Conservation (phyloP, 805 yeast species). For the Allodekkera sacchari region DNA sequence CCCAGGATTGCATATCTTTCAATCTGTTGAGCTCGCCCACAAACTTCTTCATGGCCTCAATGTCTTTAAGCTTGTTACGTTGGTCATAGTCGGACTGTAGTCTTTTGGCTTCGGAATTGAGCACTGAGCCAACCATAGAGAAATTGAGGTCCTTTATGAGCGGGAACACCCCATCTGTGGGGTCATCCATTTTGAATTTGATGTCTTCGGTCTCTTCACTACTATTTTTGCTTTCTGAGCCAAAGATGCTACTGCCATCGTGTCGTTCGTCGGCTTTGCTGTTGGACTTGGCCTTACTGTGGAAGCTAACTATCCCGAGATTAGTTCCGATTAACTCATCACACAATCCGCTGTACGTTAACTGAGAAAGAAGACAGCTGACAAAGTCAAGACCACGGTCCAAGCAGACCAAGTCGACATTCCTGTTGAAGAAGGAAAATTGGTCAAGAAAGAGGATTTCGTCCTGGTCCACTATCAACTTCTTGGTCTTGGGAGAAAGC, state of each 20-base stretch:
- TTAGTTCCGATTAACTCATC: constrained; percentile 60
- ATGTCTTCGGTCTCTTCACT: neutral
- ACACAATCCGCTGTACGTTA: constrained; percentile 75
- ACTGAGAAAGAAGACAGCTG: constrained; percentile 64
- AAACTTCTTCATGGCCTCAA: constrained; percentile 59
- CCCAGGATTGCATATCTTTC: constrained; percentile 57
- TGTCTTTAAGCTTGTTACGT: constrained; percentile 46
- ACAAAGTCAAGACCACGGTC: constrained; percentile 73
- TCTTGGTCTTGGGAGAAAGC: constrained; percentile 27
- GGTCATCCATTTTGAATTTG: constrained; percentile 20
- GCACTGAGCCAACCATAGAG: constrained; percentile 64
- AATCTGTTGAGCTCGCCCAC: constrained; percentile 63
- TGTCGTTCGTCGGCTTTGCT: constrained; percentile 11
- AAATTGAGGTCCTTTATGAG: constrained; percentile 62
- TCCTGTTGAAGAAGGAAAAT: constrained; percentile 28
- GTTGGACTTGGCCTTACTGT: too few relatives aligned
- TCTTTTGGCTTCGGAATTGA: constrained; percentile 63
- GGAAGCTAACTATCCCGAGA: constrained; percentile 23
- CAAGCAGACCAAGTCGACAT: constrained; percentile 65
- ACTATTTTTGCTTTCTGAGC: neutral
- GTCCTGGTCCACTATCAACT: constrained; percentile 23
- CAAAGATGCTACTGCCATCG: neutral
- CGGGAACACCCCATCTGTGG: constrained; percentile 39
- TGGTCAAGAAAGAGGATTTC: constrained; percentile 26
- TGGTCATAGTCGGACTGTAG: constrained; percentile 63